These are phyloP conservation scores for Bryoerythrophyllum caledonicum DNA, from an alignment of 225 moss, liverwort and hornwort genomes.

Conservation along the genomic window DNA sequence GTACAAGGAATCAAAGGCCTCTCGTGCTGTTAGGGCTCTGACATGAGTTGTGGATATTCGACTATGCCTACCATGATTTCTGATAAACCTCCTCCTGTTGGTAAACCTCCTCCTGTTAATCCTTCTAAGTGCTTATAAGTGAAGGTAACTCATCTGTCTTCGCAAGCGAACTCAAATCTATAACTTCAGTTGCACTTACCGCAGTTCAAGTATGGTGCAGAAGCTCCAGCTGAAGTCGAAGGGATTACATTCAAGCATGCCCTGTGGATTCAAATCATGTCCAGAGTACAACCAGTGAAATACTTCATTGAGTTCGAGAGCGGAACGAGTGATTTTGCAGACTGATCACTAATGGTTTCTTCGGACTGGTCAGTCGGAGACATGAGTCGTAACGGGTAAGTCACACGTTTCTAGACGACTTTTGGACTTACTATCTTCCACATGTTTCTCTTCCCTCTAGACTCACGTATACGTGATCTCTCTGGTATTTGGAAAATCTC, in stretches of 20 bases:
- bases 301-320: background rate
- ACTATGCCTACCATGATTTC: background rate
- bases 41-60: constrained; percentile 19
- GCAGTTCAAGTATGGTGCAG: background rate
- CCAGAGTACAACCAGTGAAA: background rate
- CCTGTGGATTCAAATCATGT: constrained; percentile 1
- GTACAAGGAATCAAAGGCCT: background rate
- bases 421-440: background rate
- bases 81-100: constrained; percentile 14
- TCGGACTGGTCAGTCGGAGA: background rate
- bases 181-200: background rate
- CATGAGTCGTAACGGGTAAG: background rate
- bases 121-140: background rate
- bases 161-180: background rate
- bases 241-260: background rate
- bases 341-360: background rate
- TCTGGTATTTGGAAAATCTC: background rate
- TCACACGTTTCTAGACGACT: background rate
- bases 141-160: background rate
- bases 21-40: constrained; percentile 28
- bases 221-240: background rate
- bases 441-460: background rate
- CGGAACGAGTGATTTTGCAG: background rate
- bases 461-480: constrained; percentile 10
- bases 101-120: constrained; percentile 13